A percentile compares a stretch with the other conserved stretches of the same genome.
Conservation (phyloP, 2,329 filamentous ascomycete genomes). For the Hymenoscyphus infarciens region DNA sequence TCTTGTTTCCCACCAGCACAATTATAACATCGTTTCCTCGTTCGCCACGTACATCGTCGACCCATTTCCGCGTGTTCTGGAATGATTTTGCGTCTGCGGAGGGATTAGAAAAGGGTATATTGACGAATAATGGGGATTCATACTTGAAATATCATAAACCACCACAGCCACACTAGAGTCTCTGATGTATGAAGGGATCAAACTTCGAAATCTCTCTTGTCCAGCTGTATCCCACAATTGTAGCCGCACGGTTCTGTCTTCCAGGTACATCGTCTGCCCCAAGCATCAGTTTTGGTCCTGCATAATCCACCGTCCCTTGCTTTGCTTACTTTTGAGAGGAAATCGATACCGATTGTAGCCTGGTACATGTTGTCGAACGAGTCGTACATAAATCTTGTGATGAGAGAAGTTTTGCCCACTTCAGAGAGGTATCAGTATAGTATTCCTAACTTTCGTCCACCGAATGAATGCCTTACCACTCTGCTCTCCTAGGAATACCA, state of each 20-base stretch:
- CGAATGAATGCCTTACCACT: slow-evolving; percentile 66
- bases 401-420: slow-evolving; percentile 98
- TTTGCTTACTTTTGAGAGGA: slow-evolving; percentile 81
- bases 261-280: slow-evolving; percentile 92
- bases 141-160: slow-evolving; percentile 96
- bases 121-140: slow-evolving; percentile 22
- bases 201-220: slow-evolving; percentile 92
- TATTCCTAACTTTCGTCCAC: slow-evolving; percentile 7
- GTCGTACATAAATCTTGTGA: slow-evolving; percentile 99
- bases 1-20: slow-evolving; percentile 98
- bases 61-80: slow-evolving; percentile 99
- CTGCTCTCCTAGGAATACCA: slow-evolving; percentile 97
- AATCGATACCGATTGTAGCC: slow-evolving; percentile 98
- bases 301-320: slow-evolving; percentile 5
- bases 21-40: slow-evolving; percentile 98
- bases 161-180: slow-evolving; percentile 98
- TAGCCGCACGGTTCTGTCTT: slow-evolving; percentile 94
- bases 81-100: slow-evolving; percentile 82
- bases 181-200: slow-evolving; percentile 98
- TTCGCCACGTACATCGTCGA: slow-evolving; percentile 95
- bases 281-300: slow-evolving; percentile 20
- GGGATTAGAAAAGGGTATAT: slow-evolving; percentile 23
- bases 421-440: slow-evolving; percentile 28
- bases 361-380: slow-evolving; percentile 99
- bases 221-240: slow-evolving; percentile 98